Percentiles rank a stretch among this genome's conserved stretches.
These are phyloP conservation scores for Aureobasidium sp. DNA, from an alignment of 2,329 filamentous ascomycete genomes.

Conservation along the genomic window DNA sequence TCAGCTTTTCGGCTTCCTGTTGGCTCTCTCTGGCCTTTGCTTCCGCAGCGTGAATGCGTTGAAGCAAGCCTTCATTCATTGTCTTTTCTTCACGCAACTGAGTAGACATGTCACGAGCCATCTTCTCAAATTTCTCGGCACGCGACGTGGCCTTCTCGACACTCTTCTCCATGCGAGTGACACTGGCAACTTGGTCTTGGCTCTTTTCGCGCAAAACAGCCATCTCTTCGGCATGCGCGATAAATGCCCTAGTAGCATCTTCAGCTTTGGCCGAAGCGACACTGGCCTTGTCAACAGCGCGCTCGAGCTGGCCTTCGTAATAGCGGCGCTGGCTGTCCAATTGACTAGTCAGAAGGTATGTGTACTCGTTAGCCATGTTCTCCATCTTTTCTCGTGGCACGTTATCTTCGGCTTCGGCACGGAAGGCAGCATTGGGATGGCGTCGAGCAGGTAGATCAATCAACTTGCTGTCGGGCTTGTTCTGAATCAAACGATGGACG, in stretches of 20 bases:
- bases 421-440: conserved; percentile 30
- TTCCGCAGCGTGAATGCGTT: conserved; percentile 64
- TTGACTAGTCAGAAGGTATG: conserved; percentile 84
- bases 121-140: conserved; percentile 61
- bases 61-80: conserved; percentile 70
- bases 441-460: conserved; percentile 65
- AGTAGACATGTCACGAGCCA: conserved; percentile 67
- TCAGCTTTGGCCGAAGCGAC: conserved; percentile 62
- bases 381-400: conserved; percentile 64
- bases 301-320: conserved; percentile 85
- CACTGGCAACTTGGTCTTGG: conserved; percentile 41
- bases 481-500: conserved; percentile 89
- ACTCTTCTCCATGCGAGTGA: conserved; percentile 65
- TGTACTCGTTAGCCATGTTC: conserved; percentile 86
- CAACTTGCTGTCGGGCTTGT: conserved; percentile 85
- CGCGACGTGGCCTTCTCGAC: conserved; percentile 58
- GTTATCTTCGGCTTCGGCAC: conserved; percentile 47
- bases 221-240: conserved; percentile 43
- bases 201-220: conserved; percentile 46
- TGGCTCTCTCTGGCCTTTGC: conserved; percentile 50
- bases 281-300: conserved; percentile 80
- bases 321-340: conserved; percentile 88
- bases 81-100: conserved; percentile 80
- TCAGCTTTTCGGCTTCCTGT: conserved; percentile 32
- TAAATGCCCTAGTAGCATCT: conserved; percentile 45